Evolutionary conservation across 1,284 basidiomycete species (phyloP).

Genomic region (Ustilago xerochloae): DNA sequence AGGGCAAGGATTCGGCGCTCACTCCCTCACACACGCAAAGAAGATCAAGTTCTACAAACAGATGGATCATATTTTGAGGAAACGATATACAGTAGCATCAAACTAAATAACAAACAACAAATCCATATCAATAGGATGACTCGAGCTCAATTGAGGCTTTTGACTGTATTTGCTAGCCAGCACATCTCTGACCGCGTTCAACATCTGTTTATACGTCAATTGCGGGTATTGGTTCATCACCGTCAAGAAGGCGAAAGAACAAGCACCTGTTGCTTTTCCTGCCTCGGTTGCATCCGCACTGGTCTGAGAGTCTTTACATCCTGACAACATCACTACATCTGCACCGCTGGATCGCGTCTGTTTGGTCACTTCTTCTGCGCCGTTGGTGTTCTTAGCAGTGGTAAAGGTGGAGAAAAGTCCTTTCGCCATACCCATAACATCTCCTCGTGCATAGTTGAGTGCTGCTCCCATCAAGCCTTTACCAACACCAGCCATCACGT

Average conservation of each 20-base stretch:
- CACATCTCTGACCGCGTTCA: conserved; percentile 60
- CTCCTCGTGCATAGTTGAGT: conserved; percentile 78
- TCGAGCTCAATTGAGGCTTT: conserved; percentile 68
- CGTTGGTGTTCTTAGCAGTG: conserved; percentile 70
- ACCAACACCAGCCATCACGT: conserved; percentile 69
- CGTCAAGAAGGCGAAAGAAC: conserved; percentile 64
- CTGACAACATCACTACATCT: conserved; percentile 73
- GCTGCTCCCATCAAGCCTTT: conserved; percentile 71
- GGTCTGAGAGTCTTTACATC: conserved; percentile 92
- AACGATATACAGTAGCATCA: too few species aligned
- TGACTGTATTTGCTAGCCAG: conserved; percentile 66
- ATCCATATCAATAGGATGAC: conserved; percentile 66
- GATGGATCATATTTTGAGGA: too few species aligned
- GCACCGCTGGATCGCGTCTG: conserved; percentile 82
- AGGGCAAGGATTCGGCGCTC: too few species aligned
- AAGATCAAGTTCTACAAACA: neutral
- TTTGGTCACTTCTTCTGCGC: conserved; percentile 76
- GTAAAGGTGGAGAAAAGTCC: conserved; percentile 70
- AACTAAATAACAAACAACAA: conserved; percentile 57
- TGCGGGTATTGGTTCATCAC: conserved; percentile 71
- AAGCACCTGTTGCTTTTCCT: conserved; percentile 80
- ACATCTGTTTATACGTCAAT: conserved; percentile 64
- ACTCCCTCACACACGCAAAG: neutral
- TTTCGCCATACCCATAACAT: conserved; percentile 75
- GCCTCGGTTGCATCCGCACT: conserved; percentile 87